Base-by-base conservation (phyloP, 2,329 filamentous ascomycete genomes). In the Fusarium avenaceum region DNA sequence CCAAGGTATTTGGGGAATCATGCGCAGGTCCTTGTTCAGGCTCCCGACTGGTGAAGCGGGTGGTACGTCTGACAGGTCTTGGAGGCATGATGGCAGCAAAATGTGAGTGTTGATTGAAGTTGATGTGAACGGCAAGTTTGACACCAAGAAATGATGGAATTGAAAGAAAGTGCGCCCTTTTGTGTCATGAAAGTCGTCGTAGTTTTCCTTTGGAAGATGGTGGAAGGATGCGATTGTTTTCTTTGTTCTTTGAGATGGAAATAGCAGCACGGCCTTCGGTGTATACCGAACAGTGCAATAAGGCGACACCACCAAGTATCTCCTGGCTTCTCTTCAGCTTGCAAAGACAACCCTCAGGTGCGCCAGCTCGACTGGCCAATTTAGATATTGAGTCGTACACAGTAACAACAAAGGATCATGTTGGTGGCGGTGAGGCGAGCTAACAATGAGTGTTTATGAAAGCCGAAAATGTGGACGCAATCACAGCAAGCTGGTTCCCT, bases 361-460 rank as follows among this genome's bases (percentile, higher is more conserved):
- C 15, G 57, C 55, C 57, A 43, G 53, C 46, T 60, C 63, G 20
- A 48, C 70, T 74, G 53, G 63, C 59, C 63, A 70, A 65, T 63
- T 47, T 72, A 54, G 49, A 43, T 28, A 50, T 63, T 54, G 52
- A 61, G 57, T 45, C 67, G 67, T 50, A 57, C 45, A 61, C 42
- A 38, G 50, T 51, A 48, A 64, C 65, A 67, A 69, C 73, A 72
- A 75, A 74, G 73, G 73, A 67, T 50, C 72, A 73, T 75, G 57
- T 63, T 74, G 70, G 65, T 71, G 69, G 66, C 57, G 57, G 58
- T 63, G 49, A 62, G 47, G 48, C 57, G 43, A 45, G 57, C 30
- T 32, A 65, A 44, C 47, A 44, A 38, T 59, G 38, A 57, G 44
- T 19, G 24, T 45, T 47, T 35, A 50, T 33, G 39, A 24, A 49